phyloP scores from a whole-genome alignment of 169 alveolate species.

The Hammondia hammondi region DNA sequence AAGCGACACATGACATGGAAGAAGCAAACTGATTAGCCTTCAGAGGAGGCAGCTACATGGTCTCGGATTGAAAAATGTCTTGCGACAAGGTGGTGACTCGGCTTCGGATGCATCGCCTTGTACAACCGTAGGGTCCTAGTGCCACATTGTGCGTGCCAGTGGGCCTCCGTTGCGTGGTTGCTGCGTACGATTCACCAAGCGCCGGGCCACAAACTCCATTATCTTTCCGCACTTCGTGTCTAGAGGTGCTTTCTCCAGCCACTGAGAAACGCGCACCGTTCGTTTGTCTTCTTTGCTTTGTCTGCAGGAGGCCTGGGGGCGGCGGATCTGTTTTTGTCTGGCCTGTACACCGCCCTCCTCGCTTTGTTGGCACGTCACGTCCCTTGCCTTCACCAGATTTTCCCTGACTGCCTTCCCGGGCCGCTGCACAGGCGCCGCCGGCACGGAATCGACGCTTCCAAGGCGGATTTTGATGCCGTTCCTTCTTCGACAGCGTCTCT shows the following conservation, averaged over 20 bases:
- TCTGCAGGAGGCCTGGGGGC: constrained; percentile 29
- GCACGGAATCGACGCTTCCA: not conserved
- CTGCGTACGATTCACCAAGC: too few species aligned
- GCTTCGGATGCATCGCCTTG: too few species aligned
- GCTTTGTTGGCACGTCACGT: not conserved
- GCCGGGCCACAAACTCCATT: too few species aligned
- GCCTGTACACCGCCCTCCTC: constrained; percentile 21
- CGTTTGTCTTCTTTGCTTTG: not conserved
- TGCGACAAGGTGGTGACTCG: too few species aligned
- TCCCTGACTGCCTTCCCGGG: not conserved
- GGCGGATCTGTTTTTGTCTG: constrained; percentile 32
- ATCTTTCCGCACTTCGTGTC: too few species aligned
- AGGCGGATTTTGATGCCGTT: not conserved
- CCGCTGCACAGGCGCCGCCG: not conserved
- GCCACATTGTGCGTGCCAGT: too few species aligned
- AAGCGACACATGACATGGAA: too few species aligned
- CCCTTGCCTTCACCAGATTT: not conserved
- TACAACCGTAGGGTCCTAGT: too few species aligned
- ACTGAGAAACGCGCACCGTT: not conserved
- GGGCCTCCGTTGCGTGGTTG: too few species aligned
- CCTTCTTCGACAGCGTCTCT: not conserved
- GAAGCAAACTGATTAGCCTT: too few species aligned
- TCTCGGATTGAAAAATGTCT: too few species aligned
- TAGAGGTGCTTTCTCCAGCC: not conserved
- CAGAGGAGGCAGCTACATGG: too few species aligned